Evolutionary conservation across 495 filamentous ascomycete species (phyloP).

Genomic region (Penicillium lagena): DNA sequence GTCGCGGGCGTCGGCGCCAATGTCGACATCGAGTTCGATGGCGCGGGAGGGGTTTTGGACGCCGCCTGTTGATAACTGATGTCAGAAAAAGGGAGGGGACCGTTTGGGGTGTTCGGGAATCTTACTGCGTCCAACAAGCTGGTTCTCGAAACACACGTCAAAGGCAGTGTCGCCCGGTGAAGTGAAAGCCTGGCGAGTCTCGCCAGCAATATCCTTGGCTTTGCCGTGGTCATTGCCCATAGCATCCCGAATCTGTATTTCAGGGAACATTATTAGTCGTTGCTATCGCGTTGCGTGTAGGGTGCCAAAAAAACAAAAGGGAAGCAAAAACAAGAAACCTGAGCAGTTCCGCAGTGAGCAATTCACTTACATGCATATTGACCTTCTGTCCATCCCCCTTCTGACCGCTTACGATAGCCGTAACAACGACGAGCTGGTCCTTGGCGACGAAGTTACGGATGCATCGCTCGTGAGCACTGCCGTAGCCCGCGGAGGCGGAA

Average conservation of each 20-base stretch:
- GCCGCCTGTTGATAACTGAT: conserved; percentile 16
- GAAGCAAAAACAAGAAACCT: too few relatives aligned
- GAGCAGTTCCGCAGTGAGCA: neutral
- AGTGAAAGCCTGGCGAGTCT: conserved; percentile 90
- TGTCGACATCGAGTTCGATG: conserved; percentile 96
- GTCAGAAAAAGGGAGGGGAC: neutral
- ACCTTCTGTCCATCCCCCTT: conserved; percentile 90
- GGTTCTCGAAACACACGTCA: conserved; percentile 96
- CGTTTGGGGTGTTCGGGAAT: neutral
- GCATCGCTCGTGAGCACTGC: conserved; percentile 66
- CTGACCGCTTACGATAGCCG: conserved; percentile 73
- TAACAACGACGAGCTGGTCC: conserved; percentile 98
- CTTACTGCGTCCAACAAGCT: conserved; percentile 58
- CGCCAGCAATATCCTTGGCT: conserved; percentile 85
- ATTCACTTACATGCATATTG: conserved; percentile 81
- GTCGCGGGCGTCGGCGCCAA: conserved; percentile 96
- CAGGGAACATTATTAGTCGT: too few relatives aligned
- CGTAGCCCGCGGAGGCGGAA: conserved; percentile 55
- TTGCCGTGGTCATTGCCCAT: conserved; percentile 92
- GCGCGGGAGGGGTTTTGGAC: conserved; percentile 59
- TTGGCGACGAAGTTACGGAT: conserved; percentile 93
- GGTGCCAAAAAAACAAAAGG: too few relatives aligned
- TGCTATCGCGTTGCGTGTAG: too few relatives aligned
- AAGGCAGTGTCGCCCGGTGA: conserved; percentile 91
- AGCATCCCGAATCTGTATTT: conserved; percentile 76